Conservation (phyloP, 306 rosid genomes). For the Macrotyloma uniflorum region DNA sequence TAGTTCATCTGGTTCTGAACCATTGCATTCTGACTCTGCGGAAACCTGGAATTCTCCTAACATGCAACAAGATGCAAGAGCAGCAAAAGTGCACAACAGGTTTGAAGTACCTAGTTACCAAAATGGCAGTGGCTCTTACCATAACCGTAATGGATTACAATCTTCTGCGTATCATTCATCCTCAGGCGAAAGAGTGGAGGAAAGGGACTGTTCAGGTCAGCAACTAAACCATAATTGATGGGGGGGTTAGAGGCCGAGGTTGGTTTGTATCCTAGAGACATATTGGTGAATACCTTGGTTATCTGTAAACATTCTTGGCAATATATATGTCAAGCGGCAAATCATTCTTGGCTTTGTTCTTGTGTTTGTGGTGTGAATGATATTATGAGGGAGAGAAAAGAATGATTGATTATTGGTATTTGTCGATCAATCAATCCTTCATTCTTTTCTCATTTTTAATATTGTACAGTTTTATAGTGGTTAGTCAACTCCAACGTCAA, state of each 20-base stretch:
- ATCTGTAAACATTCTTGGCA: constrained; percentile 62
- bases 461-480: constrained; percentile 68
- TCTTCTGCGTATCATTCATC: constrained; percentile 56
- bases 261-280: constrained; percentile 47
- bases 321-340: constrained; percentile 76
- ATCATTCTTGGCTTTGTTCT: constrained; percentile 97
- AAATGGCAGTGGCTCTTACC: constrained; percentile 59
- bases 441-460: constrained; percentile 52
- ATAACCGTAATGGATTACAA: constrained; percentile 54
- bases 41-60: constrained; percentile 81
- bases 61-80: constrained; percentile 59
- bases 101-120: constrained; percentile 47
- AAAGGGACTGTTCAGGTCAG: constrained; percentile 72
- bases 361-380: constrained; percentile 58
- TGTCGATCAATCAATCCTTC: constrained; percentile 47
- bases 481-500: constrained; percentile 48
- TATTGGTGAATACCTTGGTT: constrained; percentile 47
- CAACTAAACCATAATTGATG: constrained; percentile 35
- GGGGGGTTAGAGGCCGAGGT: constrained; percentile 52
- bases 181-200: constrained; percentile 71
- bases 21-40: constrained; percentile 62
- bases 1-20: constrained; percentile 87
- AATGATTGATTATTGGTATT: constrained; percentile 45
- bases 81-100: constrained; percentile 35
- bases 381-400: constrained; percentile 43